Base-by-base conservation (phyloP, 768 basidiomycete genomes). In the Russula foetens region DNA sequence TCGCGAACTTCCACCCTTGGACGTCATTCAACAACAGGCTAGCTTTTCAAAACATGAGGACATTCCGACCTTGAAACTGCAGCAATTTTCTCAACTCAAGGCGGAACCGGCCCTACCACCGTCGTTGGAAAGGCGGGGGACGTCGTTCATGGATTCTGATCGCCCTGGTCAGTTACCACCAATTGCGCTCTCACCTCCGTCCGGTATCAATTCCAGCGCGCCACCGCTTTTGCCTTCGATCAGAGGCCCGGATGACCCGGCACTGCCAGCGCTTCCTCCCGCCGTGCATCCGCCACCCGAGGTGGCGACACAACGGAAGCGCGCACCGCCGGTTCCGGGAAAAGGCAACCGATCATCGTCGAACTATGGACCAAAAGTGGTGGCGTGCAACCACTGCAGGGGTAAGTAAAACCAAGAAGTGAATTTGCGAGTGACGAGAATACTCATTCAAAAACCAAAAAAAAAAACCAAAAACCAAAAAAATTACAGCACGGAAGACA, bases 301-400 rank as follows among this genome's bases (percentile, higher is more conserved):
- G 50, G 41, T 59, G n/a, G 21, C 19, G 49, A 63, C 66, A 26
- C 58, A 64, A 45, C 81, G 82, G 28, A 83, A 84, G 71, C 76
- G 88, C 67, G 84, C 84, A 69, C 83, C 88, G 51, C 81, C 86
- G 15, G 52, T 58, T 56, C 46, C 84, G 84, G 48, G 84, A 81
- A 43, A 85, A 84, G 68, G 80, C 73, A 59, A 76, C 75, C 56
- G 82, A 84, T 63, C 78, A 80, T 67, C 73, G 77, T 51, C 82
- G 38, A 84, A 78, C 59, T 87, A 87, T 53, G 90, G 90, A 12
- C 88, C 89, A 48, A 92, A 92, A 69, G 86, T 91, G 14, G 89
- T 92, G 24, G 90, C 90, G 17, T 92, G 90, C 73, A 90, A 92
- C 72, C 90, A 90, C 70, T 92, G 90, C 73, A 81, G 90, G 77